Evolutionary conservation across 2,329 filamentous ascomycete genomes (phyloP).

Genomic region (Penicillium janthinellum): DNA sequence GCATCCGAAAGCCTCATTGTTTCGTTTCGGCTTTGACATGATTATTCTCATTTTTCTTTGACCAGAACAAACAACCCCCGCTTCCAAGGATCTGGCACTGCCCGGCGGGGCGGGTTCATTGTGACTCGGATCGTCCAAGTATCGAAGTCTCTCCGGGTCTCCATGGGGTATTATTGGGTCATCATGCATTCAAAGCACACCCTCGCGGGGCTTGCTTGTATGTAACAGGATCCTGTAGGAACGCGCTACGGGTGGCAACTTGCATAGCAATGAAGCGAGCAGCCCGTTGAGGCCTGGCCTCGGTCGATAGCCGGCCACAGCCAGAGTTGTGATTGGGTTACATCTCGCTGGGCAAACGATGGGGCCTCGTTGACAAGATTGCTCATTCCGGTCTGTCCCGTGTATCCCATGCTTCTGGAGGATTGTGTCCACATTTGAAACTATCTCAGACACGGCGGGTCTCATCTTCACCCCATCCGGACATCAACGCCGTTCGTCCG

Average conservation of each 20-base stretch:
- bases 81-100: neutral
- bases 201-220: slow-evolving; percentile 7
- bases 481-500: neutral
- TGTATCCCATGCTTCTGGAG: neutral
- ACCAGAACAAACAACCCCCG: neutral
- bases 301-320: slow-evolving; percentile 3
- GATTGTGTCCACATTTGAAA: neutral
- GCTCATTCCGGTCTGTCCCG: slow-evolving; percentile 12
- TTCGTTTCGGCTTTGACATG: neutral
- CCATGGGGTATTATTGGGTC: slow-evolving; percentile 4
- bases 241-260: slow-evolving; percentile 10
- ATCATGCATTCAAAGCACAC: slow-evolving; percentile 10
- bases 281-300: neutral
- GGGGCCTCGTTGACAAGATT: slow-evolving; percentile 7
- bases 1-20: neutral
- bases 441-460: slow-evolving; percentile 8
- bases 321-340: slow-evolving; percentile 13
- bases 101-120: neutral
- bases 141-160: neutral
- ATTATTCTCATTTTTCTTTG: neutral
- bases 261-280: slow-evolving; percentile 8
- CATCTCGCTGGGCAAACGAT: slow-evolving; percentile 9
- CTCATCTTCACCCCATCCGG: slow-evolving; percentile 12
- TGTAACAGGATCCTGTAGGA: slow-evolving; percentile 10
- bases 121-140: slow-evolving; percentile 7